Base-by-base conservation (phyloP, 2,329 filamentous ascomycete genomes). In the Tympanopsis confertula region DNA sequence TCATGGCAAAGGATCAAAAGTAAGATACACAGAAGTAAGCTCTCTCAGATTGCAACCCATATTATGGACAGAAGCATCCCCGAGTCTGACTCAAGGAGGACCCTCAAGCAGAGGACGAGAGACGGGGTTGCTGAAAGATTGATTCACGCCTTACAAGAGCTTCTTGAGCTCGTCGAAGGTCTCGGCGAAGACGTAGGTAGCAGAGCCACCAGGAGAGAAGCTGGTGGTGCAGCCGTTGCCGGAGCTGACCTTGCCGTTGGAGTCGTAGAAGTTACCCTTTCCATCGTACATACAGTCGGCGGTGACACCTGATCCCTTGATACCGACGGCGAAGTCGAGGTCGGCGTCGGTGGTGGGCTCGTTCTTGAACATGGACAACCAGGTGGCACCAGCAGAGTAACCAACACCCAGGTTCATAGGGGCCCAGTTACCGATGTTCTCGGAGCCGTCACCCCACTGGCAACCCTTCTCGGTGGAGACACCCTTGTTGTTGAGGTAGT, bases 401-500 rank as follows among this genome's bases (percentile, higher is more conserved):
- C 75, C 74, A 35, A 77, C 72, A 50, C 76, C 76, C 36, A 81
- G 57, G 57, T 76, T 78, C 45, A 77, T 59, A n/a, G 77, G 77
- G 39, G 78, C 72, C 53, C 57, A 81, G 62, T 82, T 82, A 40
- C 77, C 76, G 41, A 66, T 59, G 41, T 63, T 56, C 40, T 63
- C 51, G 41, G 53, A 61, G 32, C 62, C 50, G 65, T n/a, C n/a
- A n/a, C n/a, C n/a, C 22, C 22, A 26, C 22, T 10, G 22, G 22
- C 22, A 26, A 7, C 7, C 78, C 28, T 74, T 53, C 41, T 64
- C 46, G 42, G 68, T 58, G 14, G 60, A 48, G 18, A 71, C 58
- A 42, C 75, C 75, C 42, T 68, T 63, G 35, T 71, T 71, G 61
- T 81, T 82, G 53, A 82, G 67, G 52, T 82, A 82, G 63, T 81